Percentiles rank a stretch among this genome's conserved stretches.
These are phyloP conservation scores for Ustilago sp. DNA, from an alignment of 1,284 basidiomycete genomes.

Conservation along the genomic window DNA sequence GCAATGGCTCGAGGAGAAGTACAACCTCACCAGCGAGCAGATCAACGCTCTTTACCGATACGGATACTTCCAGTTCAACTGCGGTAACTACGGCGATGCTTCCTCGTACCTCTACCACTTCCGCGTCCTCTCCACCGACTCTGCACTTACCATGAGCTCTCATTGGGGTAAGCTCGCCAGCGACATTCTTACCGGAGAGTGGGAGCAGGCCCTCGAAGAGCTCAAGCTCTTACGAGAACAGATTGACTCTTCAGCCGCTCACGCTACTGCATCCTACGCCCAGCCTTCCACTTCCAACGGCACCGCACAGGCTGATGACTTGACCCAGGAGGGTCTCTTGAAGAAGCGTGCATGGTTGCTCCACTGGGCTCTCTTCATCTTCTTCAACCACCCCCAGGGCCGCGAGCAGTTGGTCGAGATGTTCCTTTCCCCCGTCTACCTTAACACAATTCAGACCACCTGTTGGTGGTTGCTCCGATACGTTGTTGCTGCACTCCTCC, in stretches of 20 bases:
- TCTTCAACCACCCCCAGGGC: constrained; percentile 94
- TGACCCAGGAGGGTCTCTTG: constrained; percentile 77
- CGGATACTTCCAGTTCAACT: constrained; percentile 97
- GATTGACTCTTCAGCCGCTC: constrained; percentile 76
- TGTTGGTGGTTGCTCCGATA: constrained; percentile 96
- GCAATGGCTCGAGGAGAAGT: constrained; percentile 91
- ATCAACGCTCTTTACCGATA: constrained; percentile 97
- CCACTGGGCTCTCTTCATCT: constrained; percentile 98
- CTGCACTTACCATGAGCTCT: constrained; percentile 89
- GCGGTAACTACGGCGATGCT: constrained; percentile 94
- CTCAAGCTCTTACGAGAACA: constrained; percentile 91
- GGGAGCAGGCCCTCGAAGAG: constrained; percentile 92
- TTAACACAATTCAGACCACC: constrained; percentile 97
- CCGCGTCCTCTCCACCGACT: constrained; percentile 93
- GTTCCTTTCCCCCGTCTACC: constrained; percentile 93
- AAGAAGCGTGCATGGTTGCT: constrained; percentile 95
- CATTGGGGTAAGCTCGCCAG: constrained; percentile 98
- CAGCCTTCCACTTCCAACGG: constrained; percentile 46
- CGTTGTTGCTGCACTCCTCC: constrained; percentile 89
- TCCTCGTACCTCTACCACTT: constrained; percentile 99
- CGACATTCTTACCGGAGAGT: constrained; percentile 92
- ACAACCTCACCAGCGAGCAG: constrained; percentile 92
- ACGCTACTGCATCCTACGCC: constrained; percentile 43
- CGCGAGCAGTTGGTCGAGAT: constrained; percentile 94
- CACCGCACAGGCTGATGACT: constrained; percentile 42